These are phyloP conservation scores for Metarhizium guizhouense DNA, from an alignment of 2,329 filamentous ascomycete genomes.

Conservation along the genomic window DNA sequence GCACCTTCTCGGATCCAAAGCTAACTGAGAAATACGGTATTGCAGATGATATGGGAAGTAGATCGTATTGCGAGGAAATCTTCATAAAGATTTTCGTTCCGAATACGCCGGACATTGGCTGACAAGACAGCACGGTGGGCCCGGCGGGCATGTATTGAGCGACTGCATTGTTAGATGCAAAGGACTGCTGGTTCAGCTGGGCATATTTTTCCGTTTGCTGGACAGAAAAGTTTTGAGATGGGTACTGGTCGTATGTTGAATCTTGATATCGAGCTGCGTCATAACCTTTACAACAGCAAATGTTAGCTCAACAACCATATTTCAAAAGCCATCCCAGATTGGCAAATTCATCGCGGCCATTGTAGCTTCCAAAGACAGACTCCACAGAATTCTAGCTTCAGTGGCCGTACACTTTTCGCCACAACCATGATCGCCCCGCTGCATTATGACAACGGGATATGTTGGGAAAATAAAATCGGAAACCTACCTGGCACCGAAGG, in stretches of 20 bases:
- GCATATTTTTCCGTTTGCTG: conserved; percentile 41
- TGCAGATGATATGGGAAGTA: conserved; percentile 48
- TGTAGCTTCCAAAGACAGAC: not conserved
- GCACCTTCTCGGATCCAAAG: conserved; percentile 69
- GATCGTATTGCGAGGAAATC: conserved; percentile 66
- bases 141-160: conserved; percentile 56
- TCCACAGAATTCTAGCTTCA: not conserved
- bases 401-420: not conserved
- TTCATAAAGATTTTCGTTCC: conserved; percentile 67
- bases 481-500: conserved; percentile 75
- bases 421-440: not conserved
- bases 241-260: conserved; percentile 43
- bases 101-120: conserved; percentile 57
- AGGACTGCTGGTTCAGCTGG: conserved; percentile 47
- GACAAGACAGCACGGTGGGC: conserved; percentile 58
- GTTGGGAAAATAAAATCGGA: not conserved
- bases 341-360: not conserved
- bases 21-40: conserved; percentile 54
- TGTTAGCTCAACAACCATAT: not conserved
- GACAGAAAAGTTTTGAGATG: conserved; percentile 34
- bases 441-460: not conserved
- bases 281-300: conserved; percentile 34
- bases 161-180: conserved; percentile 52
- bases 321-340: not conserved
- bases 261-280: conserved; percentile 54